Percentiles rank a stretch among this genome's conserved stretches.
These are phyloP conservation scores for Plasmopara halstedii DNA, from an alignment of 352 stramenopile species.

Conservation along the genomic window DNA sequence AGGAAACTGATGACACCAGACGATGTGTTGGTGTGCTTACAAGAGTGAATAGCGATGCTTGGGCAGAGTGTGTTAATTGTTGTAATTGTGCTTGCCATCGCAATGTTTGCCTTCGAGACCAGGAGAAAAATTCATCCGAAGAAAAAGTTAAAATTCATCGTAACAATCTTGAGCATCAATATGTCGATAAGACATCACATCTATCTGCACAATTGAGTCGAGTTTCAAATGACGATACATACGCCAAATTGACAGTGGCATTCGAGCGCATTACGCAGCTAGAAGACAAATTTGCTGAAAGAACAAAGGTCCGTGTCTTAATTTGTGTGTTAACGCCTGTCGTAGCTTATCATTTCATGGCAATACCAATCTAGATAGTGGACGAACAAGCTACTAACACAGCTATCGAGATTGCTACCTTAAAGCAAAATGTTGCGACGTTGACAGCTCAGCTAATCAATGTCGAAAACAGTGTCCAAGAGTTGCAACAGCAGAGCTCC, in stretches of 20 bases:
- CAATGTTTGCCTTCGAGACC: conserved; percentile 1
- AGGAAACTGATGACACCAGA: conserved; percentile 13
- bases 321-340: too few relatives aligned
- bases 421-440: conserved; percentile 41
- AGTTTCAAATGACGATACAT: conserved; percentile 3
- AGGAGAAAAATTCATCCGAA: not conserved
- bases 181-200: not conserved
- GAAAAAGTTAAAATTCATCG: conserved; percentile 1
- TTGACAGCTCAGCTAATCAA: conserved; percentile 35
- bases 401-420: conserved; percentile 25
- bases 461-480: conserved; percentile 35
- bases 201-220: not conserved
- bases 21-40: conserved; percentile 2
- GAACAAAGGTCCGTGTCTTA: conserved; percentile 36
- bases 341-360: too few relatives aligned
- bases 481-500: conserved; percentile 27
- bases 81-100: conserved; percentile 40
- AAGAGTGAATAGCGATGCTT: conserved; percentile 10
- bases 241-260: conserved; percentile 17
- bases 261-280: conserved; percentile 34
- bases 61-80: conserved; percentile 25
- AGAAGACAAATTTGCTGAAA: conserved; percentile 34
- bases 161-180: conserved; percentile 1
- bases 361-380: conserved; percentile 20
- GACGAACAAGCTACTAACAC: conserved; percentile 27